Base-by-base conservation (phyloP, 2,329 filamentous ascomycete species). In the Fusarium stilboides region DNA sequence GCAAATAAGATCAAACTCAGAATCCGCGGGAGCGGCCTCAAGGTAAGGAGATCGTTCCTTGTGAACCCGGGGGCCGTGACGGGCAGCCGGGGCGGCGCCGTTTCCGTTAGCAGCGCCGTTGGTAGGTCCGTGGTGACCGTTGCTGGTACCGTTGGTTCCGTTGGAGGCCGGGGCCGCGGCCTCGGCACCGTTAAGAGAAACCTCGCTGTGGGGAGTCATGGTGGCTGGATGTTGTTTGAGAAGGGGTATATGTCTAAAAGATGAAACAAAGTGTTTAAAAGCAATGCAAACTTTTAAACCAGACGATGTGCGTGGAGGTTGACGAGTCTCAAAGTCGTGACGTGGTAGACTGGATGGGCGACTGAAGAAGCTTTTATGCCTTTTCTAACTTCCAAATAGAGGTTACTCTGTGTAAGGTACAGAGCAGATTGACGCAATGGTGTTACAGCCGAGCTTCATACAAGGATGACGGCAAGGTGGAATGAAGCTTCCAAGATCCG, bases 1-100 rank as follows among this genome's bases (percentile, higher is more conserved):
- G 79, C 94, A 97, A 71, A 98, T 84, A 54, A 98, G 84, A 79
- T 98, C 95, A 77, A 94, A 91, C 33, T 94, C 82, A 50, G 92
- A 88, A 68, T 91, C 86, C 54, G 85, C 78, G 24, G 62, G 61
- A 24, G 72, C 67, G 13, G 70, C 56, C 68, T 73, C 70, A 8
- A 75, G 59, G 40, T 72, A 72, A 33, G 64, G 65, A 39, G 67
- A 71, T 43, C 62, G 68, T 57, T 73, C 74, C 22, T 70, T 72
- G 62, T 75, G 67, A 42, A 57, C 50, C 13, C 65, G 74, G 58
- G 67, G 70, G 43, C 70, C 68, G 43, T 59, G 53, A 42, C 69
- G 54, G 44, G 58, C 57, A 50, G 62, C 65, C 51, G 39, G 70
- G 46, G 68, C 52, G 66, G 67, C 45, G 62, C 62, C 63, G 53